These are phyloP conservation scores for Aspergillus sp. DNA, from an alignment of 2,329 filamentous ascomycete species.

Conservation along the genomic window DNA sequence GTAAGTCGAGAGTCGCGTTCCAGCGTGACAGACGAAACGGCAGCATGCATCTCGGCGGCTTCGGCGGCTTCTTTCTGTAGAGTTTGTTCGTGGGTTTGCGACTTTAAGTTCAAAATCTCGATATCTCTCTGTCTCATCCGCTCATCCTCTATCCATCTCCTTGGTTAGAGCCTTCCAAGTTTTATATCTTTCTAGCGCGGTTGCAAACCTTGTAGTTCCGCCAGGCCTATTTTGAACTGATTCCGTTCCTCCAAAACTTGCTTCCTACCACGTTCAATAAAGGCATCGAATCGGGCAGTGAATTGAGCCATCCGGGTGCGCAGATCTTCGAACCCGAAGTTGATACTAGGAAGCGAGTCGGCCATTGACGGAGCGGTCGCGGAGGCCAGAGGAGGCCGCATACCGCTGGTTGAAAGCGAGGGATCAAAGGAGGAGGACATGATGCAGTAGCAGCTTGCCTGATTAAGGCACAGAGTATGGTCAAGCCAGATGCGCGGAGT, in stretches of 20 bases:
- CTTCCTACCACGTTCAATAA: slow-evolving; percentile 90
- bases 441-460: background rate
- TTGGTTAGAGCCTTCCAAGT: slow-evolving; percentile 7
- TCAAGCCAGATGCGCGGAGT: background rate
- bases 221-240: slow-evolving; percentile 86
- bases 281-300: slow-evolving; percentile 85
- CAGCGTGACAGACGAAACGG: slow-evolving; percentile 60
- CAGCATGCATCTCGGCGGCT: slow-evolving; percentile 64
- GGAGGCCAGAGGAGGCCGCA: slow-evolving; percentile 56
- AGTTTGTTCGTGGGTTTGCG: slow-evolving; percentile 59
- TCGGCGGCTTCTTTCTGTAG: slow-evolving; percentile 65
- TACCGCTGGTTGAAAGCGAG: slow-evolving; percentile 59
- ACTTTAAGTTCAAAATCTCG: slow-evolving; percentile 69
- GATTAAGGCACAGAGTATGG: background rate
- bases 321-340: slow-evolving; percentile 95
- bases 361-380: slow-evolving; percentile 64
- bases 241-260: slow-evolving; percentile 91
- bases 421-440: slow-evolving; percentile 61
- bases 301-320: slow-evolving; percentile 95
- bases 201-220: slow-evolving; percentile 76
- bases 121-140: slow-evolving; percentile 87
- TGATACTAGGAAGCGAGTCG: slow-evolving; percentile 78
- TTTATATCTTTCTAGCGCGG: slow-evolving; percentile 5
- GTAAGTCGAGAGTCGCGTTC: slow-evolving; percentile 60
- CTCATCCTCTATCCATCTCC: slow-evolving; percentile 72